phyloP scores from a whole-genome alignment of 768 basidiomycete species.

The Scleroderma citrinum region DNA sequence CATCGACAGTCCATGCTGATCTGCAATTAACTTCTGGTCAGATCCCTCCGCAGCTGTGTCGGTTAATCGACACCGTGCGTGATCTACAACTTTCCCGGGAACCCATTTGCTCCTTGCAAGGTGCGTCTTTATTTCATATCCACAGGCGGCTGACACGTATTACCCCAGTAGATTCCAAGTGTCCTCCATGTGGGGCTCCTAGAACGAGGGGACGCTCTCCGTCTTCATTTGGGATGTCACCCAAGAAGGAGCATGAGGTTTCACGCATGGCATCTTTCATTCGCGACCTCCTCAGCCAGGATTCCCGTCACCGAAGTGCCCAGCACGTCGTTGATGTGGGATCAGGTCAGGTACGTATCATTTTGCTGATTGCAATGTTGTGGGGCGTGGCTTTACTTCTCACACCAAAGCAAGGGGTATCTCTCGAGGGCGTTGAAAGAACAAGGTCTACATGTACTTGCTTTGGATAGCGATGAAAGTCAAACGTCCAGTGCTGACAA shows the following conservation, averaged over 20 bases:
- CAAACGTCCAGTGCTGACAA: conserved; percentile 56
- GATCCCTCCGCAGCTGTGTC: conserved; percentile 20
- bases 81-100: conserved; percentile 22
- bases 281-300: conserved; percentile 26
- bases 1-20: background rate
- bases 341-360: conserved; percentile 53
- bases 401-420: conserved; percentile 44
- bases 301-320: conserved; percentile 15
- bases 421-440: conserved; percentile 46
- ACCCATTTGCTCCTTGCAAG: conserved; percentile 6
- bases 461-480: conserved; percentile 54
- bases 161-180: background rate
- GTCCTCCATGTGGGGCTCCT: background rate
- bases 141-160: background rate
- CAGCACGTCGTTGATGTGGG: conserved; percentile 64
- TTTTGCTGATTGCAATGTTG: background rate
- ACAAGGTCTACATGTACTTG: conserved; percentile 46
- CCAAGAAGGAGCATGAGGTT: conserved; percentile 74
- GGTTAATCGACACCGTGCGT: conserved; percentile 19
- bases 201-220: conserved; percentile 1
- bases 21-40: conserved; percentile 1
- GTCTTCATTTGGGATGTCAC: conserved; percentile 51
- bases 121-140: conserved; percentile 5
- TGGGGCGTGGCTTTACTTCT: background rate
- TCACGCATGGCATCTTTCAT: conserved; percentile 55